phyloP scores from a whole-genome alignment of 306 rosid species.

The Nissolia schottii region DNA sequence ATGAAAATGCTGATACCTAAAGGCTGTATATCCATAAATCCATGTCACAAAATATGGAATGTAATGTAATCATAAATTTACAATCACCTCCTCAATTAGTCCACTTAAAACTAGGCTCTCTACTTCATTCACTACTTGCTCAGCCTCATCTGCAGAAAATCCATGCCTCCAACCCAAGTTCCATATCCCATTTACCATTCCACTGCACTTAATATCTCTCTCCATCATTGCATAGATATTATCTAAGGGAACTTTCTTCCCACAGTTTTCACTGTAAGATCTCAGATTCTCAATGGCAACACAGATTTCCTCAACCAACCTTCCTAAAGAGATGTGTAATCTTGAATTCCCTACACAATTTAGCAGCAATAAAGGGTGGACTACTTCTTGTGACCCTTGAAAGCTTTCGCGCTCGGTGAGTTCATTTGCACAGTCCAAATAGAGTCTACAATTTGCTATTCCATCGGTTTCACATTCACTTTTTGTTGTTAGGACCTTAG shows the following conservation, averaged over 20 bases:
- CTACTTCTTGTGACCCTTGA: constrained; percentile 33
- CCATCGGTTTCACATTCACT: constrained; percentile 23
- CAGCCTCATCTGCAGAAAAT: constrained; percentile 64
- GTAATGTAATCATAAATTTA: constrained; percentile 37
- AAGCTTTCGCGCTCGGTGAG: constrained; percentile 45
- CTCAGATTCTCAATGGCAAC: constrained; percentile 41
- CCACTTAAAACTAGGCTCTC: constrained; percentile 56
- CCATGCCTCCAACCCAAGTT: constrained; percentile 69
- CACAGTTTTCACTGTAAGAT: constrained; percentile 35
- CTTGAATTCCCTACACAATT: constrained; percentile 36
- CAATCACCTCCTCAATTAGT: constrained; percentile 66
- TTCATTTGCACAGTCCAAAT: constrained; percentile 69
- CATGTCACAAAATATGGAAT: not conserved
- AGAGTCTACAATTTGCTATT: constrained; percentile 31
- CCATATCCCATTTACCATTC: constrained; percentile 69
- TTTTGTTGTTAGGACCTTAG: constrained; percentile 29
- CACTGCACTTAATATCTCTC: constrained; percentile 58
- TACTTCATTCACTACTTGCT: constrained; percentile 57
- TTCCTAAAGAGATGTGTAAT: constrained; percentile 35
- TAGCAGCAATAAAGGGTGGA: constrained; percentile 38
- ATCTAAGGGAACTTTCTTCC: constrained; percentile 36
- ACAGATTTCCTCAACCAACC: constrained; percentile 57
- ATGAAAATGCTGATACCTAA: constrained; percentile 22
- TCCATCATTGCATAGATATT: constrained; percentile 51
- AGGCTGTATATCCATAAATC: constrained; percentile 12